Evolutionary conservation across 768 basidiomycete genomes (phyloP), one percentile per base, ranked within the genome.

Genomic region (Fomitopsis pulvina): DNA sequence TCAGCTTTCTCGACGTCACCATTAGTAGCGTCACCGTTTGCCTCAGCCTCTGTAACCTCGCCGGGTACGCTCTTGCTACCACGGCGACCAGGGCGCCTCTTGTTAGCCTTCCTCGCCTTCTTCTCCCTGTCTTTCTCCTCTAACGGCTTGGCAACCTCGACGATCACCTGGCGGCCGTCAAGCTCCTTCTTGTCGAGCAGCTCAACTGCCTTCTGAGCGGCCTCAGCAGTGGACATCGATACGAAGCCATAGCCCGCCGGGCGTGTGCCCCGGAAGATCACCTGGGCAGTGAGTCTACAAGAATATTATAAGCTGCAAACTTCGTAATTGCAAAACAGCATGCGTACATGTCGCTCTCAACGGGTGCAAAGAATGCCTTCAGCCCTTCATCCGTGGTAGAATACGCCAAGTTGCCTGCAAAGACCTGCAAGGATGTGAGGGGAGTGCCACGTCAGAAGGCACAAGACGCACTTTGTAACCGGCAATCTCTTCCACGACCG

Each of bases 401-500:
- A 72, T 93, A 95, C 75, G 90, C 82, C 77, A 95, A 91, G 74
- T 95, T 95, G 62, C 92, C 92, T 65, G 85, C 89, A 70, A 94
- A 94, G 75, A 92, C 88, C 91, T 93, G 60, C 20, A 43, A 41
- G 47, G 45, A 53, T 47, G 47, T 30, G 26, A 52, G 52, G 59
- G 55, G 57, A 55, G 56, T 61, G 60, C 63, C 45, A 61, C 30
- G 51, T 66, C 63, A 54, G 57, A 57, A 48, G 47, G n/a, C 51
- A 38, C 22, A 53, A 28, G 42, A 38, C 44, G 43, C 60, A 87
- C 88, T 80, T 91, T 92, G 84, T 83, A 85, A 68, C 79, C 82
- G 64, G 81, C 80, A 58, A 76, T 74, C 77, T 87, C 84, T 71
- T 87, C 81, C 70, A 76, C 68, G 64, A 66, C 63, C 57, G 67